Conservation (phyloP, 2,329 filamentous ascomycete species). For the Epichloe festucae region DNA sequence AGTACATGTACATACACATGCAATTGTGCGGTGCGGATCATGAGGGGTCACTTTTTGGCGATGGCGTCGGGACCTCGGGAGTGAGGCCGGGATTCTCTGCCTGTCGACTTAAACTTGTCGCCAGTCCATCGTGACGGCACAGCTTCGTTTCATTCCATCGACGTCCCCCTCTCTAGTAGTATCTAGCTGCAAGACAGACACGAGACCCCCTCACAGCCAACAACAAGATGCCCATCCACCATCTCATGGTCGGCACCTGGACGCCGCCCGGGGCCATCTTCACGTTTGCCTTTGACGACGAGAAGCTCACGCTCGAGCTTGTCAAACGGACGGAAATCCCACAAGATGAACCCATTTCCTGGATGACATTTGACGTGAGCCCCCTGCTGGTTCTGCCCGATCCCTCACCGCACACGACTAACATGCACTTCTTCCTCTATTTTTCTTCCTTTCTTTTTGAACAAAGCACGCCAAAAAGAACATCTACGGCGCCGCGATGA, state of each 20-base stretch:
- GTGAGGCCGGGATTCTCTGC: too few relatives aligned
- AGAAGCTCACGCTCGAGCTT: slow-evolving; percentile 58
- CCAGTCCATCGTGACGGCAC: too few relatives aligned
- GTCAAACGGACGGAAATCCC: slow-evolving; percentile 74
- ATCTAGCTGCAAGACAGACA: background rate
- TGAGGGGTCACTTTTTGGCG: too few relatives aligned
- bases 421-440: too few relatives aligned
- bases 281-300: slow-evolving; percentile 78
- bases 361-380: slow-evolving; percentile 75
- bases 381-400: background rate
- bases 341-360: slow-evolving; percentile 76
- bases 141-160: too few relatives aligned
- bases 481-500: slow-evolving; percentile 84
- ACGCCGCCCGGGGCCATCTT: slow-evolving; percentile 82
- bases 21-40: too few relatives aligned
- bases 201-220: background rate
- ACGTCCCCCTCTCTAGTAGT: background rate
- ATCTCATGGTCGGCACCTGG: slow-evolving; percentile 89
- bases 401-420: too few relatives aligned
- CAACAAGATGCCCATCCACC: slow-evolving; percentile 58
- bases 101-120: too few relatives aligned
- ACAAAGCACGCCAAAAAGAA: slow-evolving; percentile 64
- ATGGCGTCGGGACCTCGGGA: too few relatives aligned
- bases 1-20: too few relatives aligned
- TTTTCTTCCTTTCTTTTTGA: too few relatives aligned